Conservation (phyloP, 192 early-diverging fungal genomes). For the Gaertneriomyces semiglobifer region DNA sequence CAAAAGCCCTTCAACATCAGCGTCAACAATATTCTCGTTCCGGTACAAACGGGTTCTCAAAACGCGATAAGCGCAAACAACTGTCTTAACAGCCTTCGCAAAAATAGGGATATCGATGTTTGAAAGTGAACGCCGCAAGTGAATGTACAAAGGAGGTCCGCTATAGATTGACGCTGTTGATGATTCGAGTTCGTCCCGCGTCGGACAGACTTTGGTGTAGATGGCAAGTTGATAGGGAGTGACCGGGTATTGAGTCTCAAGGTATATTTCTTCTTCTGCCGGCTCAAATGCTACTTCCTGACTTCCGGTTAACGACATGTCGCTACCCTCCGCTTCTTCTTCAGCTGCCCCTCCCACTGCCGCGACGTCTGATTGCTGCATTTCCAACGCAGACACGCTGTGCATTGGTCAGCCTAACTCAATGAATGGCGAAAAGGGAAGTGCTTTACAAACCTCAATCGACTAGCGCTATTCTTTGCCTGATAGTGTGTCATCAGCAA, state of each 20-base stretch:
- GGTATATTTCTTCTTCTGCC: slow-evolving; percentile 13
- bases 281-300: background rate
- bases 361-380: background rate
- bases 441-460: background rate
- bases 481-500: slow-evolving; percentile 4
- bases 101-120: slow-evolving; percentile 13
- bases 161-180: slow-evolving; percentile 15
- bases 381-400: background rate
- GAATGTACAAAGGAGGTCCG: slow-evolving; percentile 21
- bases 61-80: slow-evolving; percentile 33
- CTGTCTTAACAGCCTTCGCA: slow-evolving; percentile 28
- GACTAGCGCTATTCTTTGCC: background rate
- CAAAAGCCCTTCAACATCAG: slow-evolving; percentile 48
- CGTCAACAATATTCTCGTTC: slow-evolving; percentile 52
- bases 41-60: slow-evolving; percentile 44
- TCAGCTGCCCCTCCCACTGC: background rate
- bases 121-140: background rate
- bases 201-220: slow-evolving; percentile 32
- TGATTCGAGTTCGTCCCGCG: slow-evolving; percentile 31
- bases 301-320: background rate
- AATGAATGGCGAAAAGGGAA: background rate
- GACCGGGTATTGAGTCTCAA: slow-evolving; percentile 33
- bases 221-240: slow-evolving; percentile 42
- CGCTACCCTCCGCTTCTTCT: background rate
- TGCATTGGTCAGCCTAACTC: slow-evolving; percentile 2